A percentile compares a stretch with the other conserved stretches of the same genome.
Evolutionary conservation across 306 rosid species (phyloP).

Genomic region (Astragalus glycyphyllos): DNA sequence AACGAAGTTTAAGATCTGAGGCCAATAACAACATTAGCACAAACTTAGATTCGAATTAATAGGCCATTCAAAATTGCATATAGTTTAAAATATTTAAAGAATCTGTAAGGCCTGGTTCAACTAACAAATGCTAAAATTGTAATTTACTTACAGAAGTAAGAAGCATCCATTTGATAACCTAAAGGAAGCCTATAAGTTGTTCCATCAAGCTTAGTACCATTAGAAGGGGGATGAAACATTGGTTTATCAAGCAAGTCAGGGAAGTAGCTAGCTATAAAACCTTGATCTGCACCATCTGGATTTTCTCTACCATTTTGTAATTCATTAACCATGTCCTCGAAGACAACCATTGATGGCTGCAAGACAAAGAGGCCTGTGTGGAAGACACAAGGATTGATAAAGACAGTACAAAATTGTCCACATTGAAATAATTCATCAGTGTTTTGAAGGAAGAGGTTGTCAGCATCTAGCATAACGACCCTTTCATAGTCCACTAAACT

Average conservation of each 20-base stretch:
- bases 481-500: slow-evolving; percentile 82
- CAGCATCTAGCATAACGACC: slow-evolving; percentile 87
- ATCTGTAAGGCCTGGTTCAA: too few species aligned
- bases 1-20: slow-evolving; percentile 78
- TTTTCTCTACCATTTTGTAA: slow-evolving; percentile 72
- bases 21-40: slow-evolving; percentile 13
- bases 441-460: slow-evolving; percentile 81
- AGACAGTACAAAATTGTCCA: slow-evolving; percentile 86
- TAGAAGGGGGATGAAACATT: slow-evolving; percentile 68
- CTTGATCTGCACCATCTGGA: slow-evolving; percentile 99
- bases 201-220: slow-evolving; percentile 77
- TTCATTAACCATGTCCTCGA: slow-evolving; percentile 82
- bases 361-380: slow-evolving; percentile 92
- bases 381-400: slow-evolving; percentile 88
- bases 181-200: slow-evolving; percentile 89
- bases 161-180: slow-evolving; percentile 99
- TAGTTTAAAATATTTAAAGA: neutral
- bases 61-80: neutral
- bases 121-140: too few species aligned
- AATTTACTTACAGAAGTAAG: slow-evolving; percentile 78
- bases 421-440: slow-evolving; percentile 87
- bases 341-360: slow-evolving; percentile 84
- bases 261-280: slow-evolving; percentile 85
- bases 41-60: neutral
- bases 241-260: slow-evolving; percentile 85